Evolutionary conservation across 1,284 basidiomycete genomes (phyloP).

Genomic region (Ceratorhiza oryzae-sativae): DNA sequence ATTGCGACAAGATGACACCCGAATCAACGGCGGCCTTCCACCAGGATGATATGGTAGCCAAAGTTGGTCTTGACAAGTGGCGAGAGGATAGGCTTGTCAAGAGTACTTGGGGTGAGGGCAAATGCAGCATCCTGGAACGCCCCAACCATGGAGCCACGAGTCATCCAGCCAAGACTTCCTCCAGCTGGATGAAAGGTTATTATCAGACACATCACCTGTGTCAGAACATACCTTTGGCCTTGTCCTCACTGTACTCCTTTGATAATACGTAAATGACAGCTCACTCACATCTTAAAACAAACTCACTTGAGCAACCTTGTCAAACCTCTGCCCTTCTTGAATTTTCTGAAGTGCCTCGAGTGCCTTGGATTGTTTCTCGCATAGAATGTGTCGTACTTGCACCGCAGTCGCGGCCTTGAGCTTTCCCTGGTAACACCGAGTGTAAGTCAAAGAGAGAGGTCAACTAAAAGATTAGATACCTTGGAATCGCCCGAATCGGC

Average conservation of each 20-base stretch:
- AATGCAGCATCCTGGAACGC: slow-evolving; percentile 86
- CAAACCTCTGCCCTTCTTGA: slow-evolving; percentile 75
- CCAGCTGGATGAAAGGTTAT: slow-evolving; percentile 60
- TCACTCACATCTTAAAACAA: not conserved
- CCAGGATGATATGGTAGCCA: slow-evolving; percentile 90
- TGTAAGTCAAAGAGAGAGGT: not conserved
- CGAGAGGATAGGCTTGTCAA: slow-evolving; percentile 75
- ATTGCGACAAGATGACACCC: not conserved
- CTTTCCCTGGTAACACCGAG: slow-evolving; percentile 11
- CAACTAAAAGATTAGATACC: not conserved
- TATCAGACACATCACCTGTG: not conserved
- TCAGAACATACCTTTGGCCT: slow-evolving; percentile 71
- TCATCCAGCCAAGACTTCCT: slow-evolving; percentile 85
- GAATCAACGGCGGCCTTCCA: slow-evolving; percentile 67
- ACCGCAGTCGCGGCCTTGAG: slow-evolving; percentile 78
- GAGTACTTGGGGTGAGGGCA: slow-evolving; percentile 73
- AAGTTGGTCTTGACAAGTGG: slow-evolving; percentile 78
- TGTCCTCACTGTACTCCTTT: slow-evolving; percentile 86
- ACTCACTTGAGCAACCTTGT: slow-evolving; percentile 69
- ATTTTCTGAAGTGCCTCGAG: slow-evolving; percentile 78
- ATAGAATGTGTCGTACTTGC: slow-evolving; percentile 85
- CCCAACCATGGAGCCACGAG: slow-evolving; percentile 67
- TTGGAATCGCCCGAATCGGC: slow-evolving; percentile 33
- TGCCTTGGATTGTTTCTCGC: slow-evolving; percentile 82
- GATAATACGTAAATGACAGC: slow-evolving; percentile 1